Conservation (phyloP, 176 grass and related monocot species). For the Cymbopogon citratus region DNA sequence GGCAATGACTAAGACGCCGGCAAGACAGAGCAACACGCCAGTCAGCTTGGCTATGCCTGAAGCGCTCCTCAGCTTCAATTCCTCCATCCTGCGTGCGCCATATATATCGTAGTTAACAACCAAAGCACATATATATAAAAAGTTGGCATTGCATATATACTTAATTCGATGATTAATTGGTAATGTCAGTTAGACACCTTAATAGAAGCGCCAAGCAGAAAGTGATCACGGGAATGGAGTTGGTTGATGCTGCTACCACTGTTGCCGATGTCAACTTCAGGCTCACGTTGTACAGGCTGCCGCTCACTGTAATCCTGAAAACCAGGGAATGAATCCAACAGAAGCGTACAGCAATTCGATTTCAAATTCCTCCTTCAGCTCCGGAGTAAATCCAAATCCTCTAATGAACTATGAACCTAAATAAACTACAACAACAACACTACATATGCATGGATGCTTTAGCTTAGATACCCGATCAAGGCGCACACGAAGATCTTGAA, state of each 20-base stretch:
- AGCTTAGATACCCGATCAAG: background rate
- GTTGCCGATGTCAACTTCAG: background rate
- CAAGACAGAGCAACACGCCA: constrained; percentile 49
- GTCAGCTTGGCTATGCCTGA: constrained; percentile 47
- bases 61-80: constrained; percentile 30
- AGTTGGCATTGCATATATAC: background rate
- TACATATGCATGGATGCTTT: too few species aligned
- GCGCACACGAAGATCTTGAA: background rate
- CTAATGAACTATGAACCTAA: background rate
- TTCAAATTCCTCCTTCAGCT: background rate
- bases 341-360: background rate
- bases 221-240: background rate
- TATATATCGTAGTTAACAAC: background rate
- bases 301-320: background rate
- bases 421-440: background rate
- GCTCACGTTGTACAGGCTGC: background rate
- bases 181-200: background rate
- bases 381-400: background rate
- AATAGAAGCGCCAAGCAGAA: background rate
- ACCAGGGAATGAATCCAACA: background rate
- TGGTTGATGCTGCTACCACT: background rate
- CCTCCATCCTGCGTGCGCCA: constrained; percentile 37
- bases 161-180: background rate
- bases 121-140: background rate
- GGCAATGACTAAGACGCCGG: constrained; percentile 46